Percentiles rank a stretch among this genome's conserved stretches.
Conservation (phyloP, 305 asterid genomes). For the Solanum aculeatissimum region DNA sequence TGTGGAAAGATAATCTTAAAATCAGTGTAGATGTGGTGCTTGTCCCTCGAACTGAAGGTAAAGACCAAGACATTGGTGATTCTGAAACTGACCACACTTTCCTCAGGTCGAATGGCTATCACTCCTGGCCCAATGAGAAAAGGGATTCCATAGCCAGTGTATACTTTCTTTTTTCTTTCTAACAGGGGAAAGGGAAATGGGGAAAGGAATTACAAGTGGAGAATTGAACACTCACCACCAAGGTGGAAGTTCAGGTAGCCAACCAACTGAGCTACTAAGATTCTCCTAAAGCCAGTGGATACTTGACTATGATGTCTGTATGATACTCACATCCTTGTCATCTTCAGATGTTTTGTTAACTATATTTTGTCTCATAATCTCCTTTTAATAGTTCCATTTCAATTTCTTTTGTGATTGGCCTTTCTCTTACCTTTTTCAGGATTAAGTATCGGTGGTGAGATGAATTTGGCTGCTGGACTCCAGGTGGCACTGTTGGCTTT, state of each 20-base stretch:
- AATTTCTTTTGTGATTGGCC: not conserved
- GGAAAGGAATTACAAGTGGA: not conserved
- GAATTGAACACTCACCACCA: not conserved
- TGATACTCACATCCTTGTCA: not conserved
- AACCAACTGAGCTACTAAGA: not conserved
- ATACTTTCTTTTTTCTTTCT: not conserved
- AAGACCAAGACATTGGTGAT: not conserved
- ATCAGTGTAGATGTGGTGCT: not conserved
- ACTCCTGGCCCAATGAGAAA: not conserved
- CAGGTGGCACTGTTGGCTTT: conserved; percentile 95
- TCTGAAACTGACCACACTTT: not conserved
- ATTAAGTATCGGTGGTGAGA: conserved; percentile 76
- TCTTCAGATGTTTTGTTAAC: not conserved
- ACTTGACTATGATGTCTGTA: not conserved
- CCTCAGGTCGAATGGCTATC: not conserved
- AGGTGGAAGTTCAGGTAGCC: not conserved
- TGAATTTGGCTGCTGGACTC: conserved; percentile 85
- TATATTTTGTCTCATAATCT: not conserved
- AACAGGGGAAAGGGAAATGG: not conserved
- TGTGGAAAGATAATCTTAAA: not conserved
- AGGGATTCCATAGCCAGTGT: not conserved
- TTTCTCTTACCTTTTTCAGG: conserved; percentile 27
- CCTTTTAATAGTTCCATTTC: not conserved
- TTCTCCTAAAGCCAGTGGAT: not conserved
- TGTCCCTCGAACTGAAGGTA: not conserved